These are phyloP conservation scores for Aphanoascus verrucosus DNA, from an alignment of 2,329 filamentous ascomycete genomes.

Conservation along the genomic window DNA sequence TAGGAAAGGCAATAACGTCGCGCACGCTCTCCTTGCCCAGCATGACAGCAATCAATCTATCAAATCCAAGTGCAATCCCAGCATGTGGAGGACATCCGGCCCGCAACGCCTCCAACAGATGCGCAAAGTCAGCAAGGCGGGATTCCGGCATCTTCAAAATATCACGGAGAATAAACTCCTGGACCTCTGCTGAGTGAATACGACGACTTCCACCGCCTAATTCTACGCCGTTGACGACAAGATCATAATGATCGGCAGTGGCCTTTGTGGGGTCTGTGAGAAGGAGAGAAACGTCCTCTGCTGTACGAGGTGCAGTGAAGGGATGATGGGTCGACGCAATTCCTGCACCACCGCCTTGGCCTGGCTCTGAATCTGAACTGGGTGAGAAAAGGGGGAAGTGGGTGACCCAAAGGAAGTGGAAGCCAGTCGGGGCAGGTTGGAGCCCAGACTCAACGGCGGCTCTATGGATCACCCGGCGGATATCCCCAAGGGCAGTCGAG, in stretches of 20 bases:
- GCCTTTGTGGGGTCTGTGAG: slow-evolving; percentile 59
- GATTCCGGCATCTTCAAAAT: slow-evolving; percentile 66
- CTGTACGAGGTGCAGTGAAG: slow-evolving; percentile 74
- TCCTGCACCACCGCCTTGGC: slow-evolving; percentile 70
- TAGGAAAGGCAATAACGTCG: slow-evolving; percentile 95
- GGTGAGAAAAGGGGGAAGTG: slow-evolving; percentile 91
- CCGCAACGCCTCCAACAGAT: slow-evolving; percentile 69
- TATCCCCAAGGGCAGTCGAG: slow-evolving; percentile 59
- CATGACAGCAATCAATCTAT: slow-evolving; percentile 72
- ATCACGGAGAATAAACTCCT: slow-evolving; percentile 73
- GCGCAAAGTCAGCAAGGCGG: slow-evolving; percentile 69
- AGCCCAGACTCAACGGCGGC: slow-evolving; percentile 54
- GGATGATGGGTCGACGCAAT: slow-evolving; percentile 87
- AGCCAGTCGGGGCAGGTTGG: slow-evolving; percentile 43
- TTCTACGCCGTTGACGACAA: slow-evolving; percentile 91
- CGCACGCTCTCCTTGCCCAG: slow-evolving; percentile 64
- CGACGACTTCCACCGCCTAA: slow-evolving; percentile 85
- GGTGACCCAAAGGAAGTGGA: slow-evolving; percentile 71
- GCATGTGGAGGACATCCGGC: slow-evolving; percentile 91
- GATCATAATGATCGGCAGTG: slow-evolving; percentile 82
- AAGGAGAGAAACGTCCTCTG: slow-evolving; percentile 63
- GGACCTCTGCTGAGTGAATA: slow-evolving; percentile 74
- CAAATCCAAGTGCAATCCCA: slow-evolving; percentile 85
- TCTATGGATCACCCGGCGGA: slow-evolving; percentile 61
- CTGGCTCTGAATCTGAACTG: slow-evolving; percentile 52